phyloP scores from a whole-genome alignment of 352 stramenopile species.

The Pythium brachiatum region DNA sequence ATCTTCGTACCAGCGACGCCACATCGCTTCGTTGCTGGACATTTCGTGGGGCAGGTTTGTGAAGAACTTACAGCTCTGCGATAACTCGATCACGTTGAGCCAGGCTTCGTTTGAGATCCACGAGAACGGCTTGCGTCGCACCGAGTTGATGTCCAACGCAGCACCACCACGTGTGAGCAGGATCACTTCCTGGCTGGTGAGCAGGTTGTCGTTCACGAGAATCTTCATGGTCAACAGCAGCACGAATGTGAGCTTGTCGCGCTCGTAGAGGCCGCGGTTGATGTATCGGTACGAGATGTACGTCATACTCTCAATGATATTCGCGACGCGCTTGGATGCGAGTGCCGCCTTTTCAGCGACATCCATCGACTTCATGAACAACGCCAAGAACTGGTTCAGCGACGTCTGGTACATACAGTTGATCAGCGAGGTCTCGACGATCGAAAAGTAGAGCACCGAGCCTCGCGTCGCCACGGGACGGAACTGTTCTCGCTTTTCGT shows the following conservation, averaged over 20 bases:
- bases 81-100: slow-evolving; percentile 97
- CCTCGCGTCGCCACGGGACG: slow-evolving; percentile 95
- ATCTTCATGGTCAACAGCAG: slow-evolving; percentile 98
- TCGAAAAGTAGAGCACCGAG: slow-evolving; percentile 98
- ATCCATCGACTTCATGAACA: slow-evolving; percentile 99
- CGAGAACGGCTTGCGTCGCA: slow-evolving; percentile 94
- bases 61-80: slow-evolving; percentile 96
- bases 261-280: slow-evolving; percentile 97
- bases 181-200: slow-evolving; percentile 95
- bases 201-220: slow-evolving; percentile 91
- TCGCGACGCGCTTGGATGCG: slow-evolving; percentile 96
- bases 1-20: slow-evolving; percentile 97
- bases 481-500: slow-evolving; percentile 98
- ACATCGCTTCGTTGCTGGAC: slow-evolving; percentile 95
- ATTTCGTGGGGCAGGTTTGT: slow-evolving; percentile 96
- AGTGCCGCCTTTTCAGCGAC: slow-evolving; percentile 95
- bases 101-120: slow-evolving; percentile 98
- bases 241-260: slow-evolving; percentile 98
- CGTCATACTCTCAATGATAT: slow-evolving; percentile 99
- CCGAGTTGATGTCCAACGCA: slow-evolving; percentile 96
- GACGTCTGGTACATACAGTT: slow-evolving; percentile 99
- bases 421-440: slow-evolving; percentile 97
- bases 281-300: slow-evolving; percentile 99
- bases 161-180: slow-evolving; percentile 95
- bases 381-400: slow-evolving; percentile 95